These are phyloP conservation scores for Coemansia sp. DNA, from an alignment of 192 early-diverging fungal species.

Conservation along the genomic window DNA sequence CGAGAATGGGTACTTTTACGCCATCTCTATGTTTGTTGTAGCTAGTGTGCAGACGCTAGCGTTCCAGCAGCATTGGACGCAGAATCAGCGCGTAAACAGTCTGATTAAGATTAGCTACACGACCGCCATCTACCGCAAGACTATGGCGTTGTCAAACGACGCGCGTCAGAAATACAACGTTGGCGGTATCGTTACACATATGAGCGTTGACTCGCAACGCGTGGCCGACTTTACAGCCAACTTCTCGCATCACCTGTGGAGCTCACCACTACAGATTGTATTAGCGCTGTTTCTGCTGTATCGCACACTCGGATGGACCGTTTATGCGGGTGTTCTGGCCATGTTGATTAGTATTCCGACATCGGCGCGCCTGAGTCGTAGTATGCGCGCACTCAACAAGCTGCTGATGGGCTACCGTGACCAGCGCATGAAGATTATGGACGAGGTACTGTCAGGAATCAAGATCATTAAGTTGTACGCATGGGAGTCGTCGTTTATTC, in stretches of 20 bases:
- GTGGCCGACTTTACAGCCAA: background rate
- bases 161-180: conserved; percentile 72
- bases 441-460: conserved; percentile 56
- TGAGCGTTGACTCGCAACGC: conserved; percentile 58
- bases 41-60: background rate
- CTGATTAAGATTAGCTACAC: background rate
- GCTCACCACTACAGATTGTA: conserved; percentile 13
- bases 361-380: conserved; percentile 53
- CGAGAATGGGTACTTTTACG: conserved; percentile 25
- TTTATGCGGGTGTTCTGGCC: conserved; percentile 8
- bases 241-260: conserved; percentile 29
- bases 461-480: conserved; percentile 64
- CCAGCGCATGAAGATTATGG: conserved; percentile 57
- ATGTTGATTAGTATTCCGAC: conserved; percentile 23
- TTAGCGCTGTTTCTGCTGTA: conserved; percentile 21
- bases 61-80: background rate
- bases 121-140: conserved; percentile 18
- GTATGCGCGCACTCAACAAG: background rate
- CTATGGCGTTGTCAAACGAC: conserved; percentile 19
- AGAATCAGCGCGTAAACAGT: background rate
- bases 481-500: conserved; percentile 58
- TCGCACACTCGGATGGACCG: conserved; percentile 18
- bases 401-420: conserved; percentile 35
- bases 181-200: conserved; percentile 68
- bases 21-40: conserved; percentile 19